phyloP scores from a whole-genome alignment of 345 rosid species.

The Pistacia vera region DNA sequence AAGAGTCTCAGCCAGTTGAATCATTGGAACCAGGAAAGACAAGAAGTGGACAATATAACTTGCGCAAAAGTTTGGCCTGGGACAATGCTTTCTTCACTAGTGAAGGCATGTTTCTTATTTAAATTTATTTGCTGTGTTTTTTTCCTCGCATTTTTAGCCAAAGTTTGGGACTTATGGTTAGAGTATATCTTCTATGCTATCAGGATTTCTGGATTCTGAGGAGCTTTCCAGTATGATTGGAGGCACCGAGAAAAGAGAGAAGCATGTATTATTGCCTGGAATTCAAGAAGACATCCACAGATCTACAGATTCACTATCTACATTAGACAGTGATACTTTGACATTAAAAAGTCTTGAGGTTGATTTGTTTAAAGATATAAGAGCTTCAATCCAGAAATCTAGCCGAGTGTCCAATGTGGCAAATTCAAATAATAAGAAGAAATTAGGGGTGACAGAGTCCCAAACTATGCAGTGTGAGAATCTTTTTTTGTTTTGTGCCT shows the following conservation, averaged over 20 bases:
- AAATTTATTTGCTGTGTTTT: neutral
- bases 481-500: neutral
- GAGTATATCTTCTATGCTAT: conserved; percentile 1
- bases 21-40: conserved; percentile 41
- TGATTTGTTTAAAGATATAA: conserved; percentile 70
- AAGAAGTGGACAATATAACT: conserved; percentile 53
- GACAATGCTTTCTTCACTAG: conserved; percentile 95
- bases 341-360: conserved; percentile 48
- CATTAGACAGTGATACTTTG: conserved; percentile 68
- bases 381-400: conserved; percentile 80
- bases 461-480: conserved; percentile 50
- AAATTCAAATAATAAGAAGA: conserved; percentile 36
- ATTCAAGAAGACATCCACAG: conserved; percentile 69
- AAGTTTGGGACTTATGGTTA: conserved; percentile 3
- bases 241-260: conserved; percentile 43
- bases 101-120: conserved; percentile 50
- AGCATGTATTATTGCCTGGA: conserved; percentile 43
- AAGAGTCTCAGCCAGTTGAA: conserved; percentile 36
- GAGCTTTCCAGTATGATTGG: conserved; percentile 80
- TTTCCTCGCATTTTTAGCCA: neutral
- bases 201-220: conserved; percentile 88
- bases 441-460: conserved; percentile 28
- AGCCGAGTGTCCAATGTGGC: conserved; percentile 29
- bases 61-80: conserved; percentile 96
- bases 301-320: conserved; percentile 82